Evolutionary conservation across 257 asterid genomes (phyloP).

Genomic region (Jacaranda copaia): DNA sequence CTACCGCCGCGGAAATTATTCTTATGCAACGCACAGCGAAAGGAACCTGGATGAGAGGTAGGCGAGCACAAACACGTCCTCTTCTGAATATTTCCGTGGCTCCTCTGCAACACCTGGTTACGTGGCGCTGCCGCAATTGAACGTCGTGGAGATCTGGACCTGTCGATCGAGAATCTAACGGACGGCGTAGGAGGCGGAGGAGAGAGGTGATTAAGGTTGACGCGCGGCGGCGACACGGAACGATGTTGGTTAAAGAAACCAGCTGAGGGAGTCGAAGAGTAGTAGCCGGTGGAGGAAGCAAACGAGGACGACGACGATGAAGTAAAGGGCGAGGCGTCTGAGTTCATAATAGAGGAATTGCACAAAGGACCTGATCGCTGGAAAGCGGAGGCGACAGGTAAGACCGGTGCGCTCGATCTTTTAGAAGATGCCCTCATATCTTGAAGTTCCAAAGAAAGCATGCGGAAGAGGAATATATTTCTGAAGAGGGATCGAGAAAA

Average conservation of each 20-base stretch:
- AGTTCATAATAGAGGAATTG: slow-evolving; percentile 12
- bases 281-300: slow-evolving; percentile 46
- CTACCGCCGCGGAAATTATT: background rate
- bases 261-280: slow-evolving; percentile 45
- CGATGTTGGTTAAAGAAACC: slow-evolving; percentile 45
- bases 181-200: slow-evolving; percentile 53
- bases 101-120: slow-evolving; percentile 30
- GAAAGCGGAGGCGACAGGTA: background rate
- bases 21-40: slow-evolving; percentile 44
- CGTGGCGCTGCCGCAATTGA: slow-evolving; percentile 40
- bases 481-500: background rate
- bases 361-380: slow-evolving; percentile 13
- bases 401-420: slow-evolving; percentile 20
- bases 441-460: background rate
- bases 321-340: slow-evolving; percentile 12
- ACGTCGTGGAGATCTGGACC: slow-evolving; percentile 59
- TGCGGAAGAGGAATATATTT: background rate
- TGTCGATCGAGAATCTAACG: slow-evolving; percentile 57
- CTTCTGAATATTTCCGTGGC: slow-evolving; percentile 15
- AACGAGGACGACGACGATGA: slow-evolving; percentile 46
- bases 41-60: slow-evolving; percentile 42
- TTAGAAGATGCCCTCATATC: slow-evolving; percentile 29
- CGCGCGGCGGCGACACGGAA: slow-evolving; percentile 71
- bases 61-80: slow-evolving; percentile 44
- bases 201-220: slow-evolving; percentile 53